A percentile compares a stretch with the other conserved stretches of the same genome.
Conservation (phyloP, 306 rosid genomes). For the Bauhinia variegata region DNA sequence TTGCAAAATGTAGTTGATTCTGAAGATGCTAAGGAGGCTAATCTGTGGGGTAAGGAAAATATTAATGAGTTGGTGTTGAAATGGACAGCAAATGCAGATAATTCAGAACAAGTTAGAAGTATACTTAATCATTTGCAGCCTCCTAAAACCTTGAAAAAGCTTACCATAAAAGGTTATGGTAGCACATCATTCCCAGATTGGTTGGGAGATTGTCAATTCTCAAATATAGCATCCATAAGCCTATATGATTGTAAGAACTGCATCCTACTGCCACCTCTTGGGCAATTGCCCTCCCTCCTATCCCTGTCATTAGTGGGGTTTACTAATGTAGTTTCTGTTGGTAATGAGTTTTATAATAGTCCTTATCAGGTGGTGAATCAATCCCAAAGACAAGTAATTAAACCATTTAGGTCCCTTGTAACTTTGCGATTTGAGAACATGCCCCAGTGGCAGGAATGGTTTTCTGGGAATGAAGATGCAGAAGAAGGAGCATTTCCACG, state of each 20-base stretch:
- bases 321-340: neutral
- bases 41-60: neutral
- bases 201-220: slow-evolving; percentile 1
- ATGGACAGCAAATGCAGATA: slow-evolving; percentile 11
- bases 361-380: neutral
- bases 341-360: slow-evolving; percentile 3
- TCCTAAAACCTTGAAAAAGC: slow-evolving; percentile 22
- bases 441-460: slow-evolving; percentile 28
- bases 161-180: slow-evolving; percentile 19
- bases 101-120: neutral
- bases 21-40: slow-evolving; percentile 10
- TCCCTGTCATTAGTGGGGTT: slow-evolving; percentile 2
- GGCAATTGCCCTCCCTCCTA: slow-evolving; percentile 1
- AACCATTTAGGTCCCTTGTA: slow-evolving; percentile 7
- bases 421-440: slow-evolving; percentile 18
- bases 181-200: slow-evolving; percentile 23
- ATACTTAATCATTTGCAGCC: slow-evolving; percentile 20
- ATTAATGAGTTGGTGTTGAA: slow-evolving; percentile 7
- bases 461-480: neutral
- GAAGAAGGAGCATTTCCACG: slow-evolving; percentile 1
- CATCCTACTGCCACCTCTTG: slow-evolving; percentile 15
- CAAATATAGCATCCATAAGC: neutral
- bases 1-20: slow-evolving; percentile 22
- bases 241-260: slow-evolving; percentile 8
- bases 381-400: neutral